Evolutionary conservation across 2,329 filamentous ascomycete species (phyloP).

Genomic region (Periconia sp.): DNA sequence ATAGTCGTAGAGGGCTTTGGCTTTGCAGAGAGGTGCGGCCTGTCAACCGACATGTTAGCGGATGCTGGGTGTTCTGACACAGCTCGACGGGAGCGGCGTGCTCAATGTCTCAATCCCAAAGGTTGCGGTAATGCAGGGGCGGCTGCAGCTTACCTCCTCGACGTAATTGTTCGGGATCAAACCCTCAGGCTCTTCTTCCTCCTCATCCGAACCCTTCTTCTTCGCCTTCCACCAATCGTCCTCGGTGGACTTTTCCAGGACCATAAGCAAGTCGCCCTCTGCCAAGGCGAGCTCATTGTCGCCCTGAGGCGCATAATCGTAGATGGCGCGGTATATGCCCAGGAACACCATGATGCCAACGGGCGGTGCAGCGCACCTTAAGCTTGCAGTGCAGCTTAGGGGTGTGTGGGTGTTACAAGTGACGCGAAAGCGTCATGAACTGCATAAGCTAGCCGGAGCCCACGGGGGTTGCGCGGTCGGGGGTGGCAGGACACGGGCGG

Average conservation of each 20-base stretch:
- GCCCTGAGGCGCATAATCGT: conserved; percentile 88
- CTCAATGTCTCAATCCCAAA: conserved; percentile 2
- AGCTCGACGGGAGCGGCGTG: no score
- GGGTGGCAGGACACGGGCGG: conserved; percentile 20
- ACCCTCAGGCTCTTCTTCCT: conserved; percentile 89
- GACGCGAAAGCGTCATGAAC: conserved; percentile 21
- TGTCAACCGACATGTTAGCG: conserved; percentile 40
- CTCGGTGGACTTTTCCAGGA: conserved; percentile 76
- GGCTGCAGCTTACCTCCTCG: conserved; percentile 72
- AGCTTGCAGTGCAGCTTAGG: conserved; percentile 3
- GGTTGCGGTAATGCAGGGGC: conserved; percentile 2
- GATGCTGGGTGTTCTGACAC: conserved; percentile 2
- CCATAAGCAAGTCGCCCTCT: conserved; percentile 87
- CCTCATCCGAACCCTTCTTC: conserved; percentile 78
- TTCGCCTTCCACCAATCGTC: conserved; percentile 97
- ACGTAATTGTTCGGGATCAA: conserved; percentile 95
- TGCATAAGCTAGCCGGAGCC: conserved; percentile 38
- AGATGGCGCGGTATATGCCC: conserved; percentile 87
- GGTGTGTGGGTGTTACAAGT: conserved; percentile 20
- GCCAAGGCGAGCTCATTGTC: conserved; percentile 83
- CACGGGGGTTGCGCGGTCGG: conserved; percentile 28
- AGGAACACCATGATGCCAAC: conserved; percentile 78
- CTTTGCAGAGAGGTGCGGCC: conserved; percentile 71
- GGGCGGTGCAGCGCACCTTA: conserved; percentile 21
- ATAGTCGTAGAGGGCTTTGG: conserved; percentile 97